Conservation (phyloP, 768 basidiomycete genomes). For the Tylopilus plumbeoviolaceoides region DNA sequence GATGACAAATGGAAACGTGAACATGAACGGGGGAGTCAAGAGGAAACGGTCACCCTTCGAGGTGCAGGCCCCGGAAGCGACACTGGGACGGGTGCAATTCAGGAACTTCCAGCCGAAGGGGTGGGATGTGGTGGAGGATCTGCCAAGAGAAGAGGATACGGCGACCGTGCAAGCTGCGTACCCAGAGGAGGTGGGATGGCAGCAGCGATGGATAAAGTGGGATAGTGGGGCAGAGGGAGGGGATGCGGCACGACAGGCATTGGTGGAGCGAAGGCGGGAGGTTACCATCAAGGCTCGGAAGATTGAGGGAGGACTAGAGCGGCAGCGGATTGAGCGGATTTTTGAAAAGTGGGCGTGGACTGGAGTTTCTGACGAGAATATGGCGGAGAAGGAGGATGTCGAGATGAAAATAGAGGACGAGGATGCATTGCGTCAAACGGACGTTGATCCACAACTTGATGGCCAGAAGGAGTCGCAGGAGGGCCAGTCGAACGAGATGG, state of each 20-base stretch:
- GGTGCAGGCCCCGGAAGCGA: constrained; percentile 5
- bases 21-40: constrained; percentile 32
- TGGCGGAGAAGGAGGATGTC: constrained; percentile 17
- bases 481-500: constrained; percentile 14
- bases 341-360: constrained; percentile 68
- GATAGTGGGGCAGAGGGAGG: constrained; percentile 24
- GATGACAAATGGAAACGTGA: constrained; percentile 25
- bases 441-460: constrained; percentile 2
- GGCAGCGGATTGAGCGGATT: constrained; percentile 66
- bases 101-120: constrained; percentile 63
- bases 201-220: constrained; percentile 41
- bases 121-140: constrained; percentile 56
- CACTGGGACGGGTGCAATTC: constrained; percentile 37
- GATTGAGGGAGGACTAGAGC: constrained; percentile 54
- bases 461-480: constrained; percentile 7
- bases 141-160: constrained; percentile 39
- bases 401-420: constrained; percentile 30
- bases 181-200: constrained; percentile 43
- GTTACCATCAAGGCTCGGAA: constrained; percentile 56
- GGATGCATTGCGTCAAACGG: constrained; percentile 1
- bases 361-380: constrained; percentile 1
- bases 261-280: constrained; percentile 43
- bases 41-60: constrained; percentile 34
- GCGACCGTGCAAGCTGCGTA: constrained; percentile 35
- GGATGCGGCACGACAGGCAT: constrained; percentile 32